Conservation (phyloP, 2,329 filamentous ascomycete species). For the Cladophialophora chaetospira region DNA sequence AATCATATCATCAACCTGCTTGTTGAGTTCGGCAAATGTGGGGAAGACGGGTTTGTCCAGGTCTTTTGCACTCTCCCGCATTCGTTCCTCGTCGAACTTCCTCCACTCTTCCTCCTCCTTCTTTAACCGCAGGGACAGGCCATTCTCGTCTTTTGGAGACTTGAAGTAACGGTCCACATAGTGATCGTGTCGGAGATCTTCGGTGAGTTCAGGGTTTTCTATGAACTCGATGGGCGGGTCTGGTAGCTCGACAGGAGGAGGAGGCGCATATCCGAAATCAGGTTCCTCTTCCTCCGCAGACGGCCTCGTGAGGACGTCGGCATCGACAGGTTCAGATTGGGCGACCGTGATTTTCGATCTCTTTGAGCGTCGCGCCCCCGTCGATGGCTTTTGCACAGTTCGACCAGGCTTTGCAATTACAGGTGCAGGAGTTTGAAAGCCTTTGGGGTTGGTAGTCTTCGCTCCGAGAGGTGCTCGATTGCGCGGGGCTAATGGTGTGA, state of each 20-base stretch:
- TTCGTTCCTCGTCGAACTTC: slow-evolving; percentile 61
- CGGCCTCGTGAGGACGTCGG: slow-evolving; percentile 19
- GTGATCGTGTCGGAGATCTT: slow-evolving; percentile 56
- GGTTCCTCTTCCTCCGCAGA: slow-evolving; percentile 62
- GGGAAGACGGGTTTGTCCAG: slow-evolving; percentile 33
- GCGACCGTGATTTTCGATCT: slow-evolving; percentile 53
- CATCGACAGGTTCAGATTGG: slow-evolving; percentile 45
- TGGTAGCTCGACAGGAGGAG: slow-evolving; percentile 57
- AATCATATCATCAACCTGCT: slow-evolving; percentile 67
- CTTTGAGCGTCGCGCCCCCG: slow-evolving; percentile 59
- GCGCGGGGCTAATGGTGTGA: slow-evolving; percentile 74
- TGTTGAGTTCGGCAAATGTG: slow-evolving; percentile 37
- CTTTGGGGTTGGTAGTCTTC: slow-evolving; percentile 96
- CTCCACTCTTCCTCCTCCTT: slow-evolving; percentile 70
- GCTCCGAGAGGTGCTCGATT: slow-evolving; percentile 81
- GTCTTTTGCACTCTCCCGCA: slow-evolving; percentile 46
- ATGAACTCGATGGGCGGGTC: slow-evolving; percentile 49
- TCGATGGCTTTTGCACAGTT: slow-evolving; percentile 61
- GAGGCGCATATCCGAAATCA: slow-evolving; percentile 89
- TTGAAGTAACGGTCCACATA: slow-evolving; percentile 50
- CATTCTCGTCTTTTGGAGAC: slow-evolving; percentile 53
- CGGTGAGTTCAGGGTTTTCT: slow-evolving; percentile 53
- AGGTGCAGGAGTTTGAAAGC: slow-evolving; percentile 66
- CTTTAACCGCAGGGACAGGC: slow-evolving; percentile 64
- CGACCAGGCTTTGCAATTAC: slow-evolving; percentile 63